A percentile compares a stretch with the other conserved stretches of the same genome.
Conservation (phyloP, 495 filamentous ascomycete species). For the Penicillium bovifimosum region DNA sequence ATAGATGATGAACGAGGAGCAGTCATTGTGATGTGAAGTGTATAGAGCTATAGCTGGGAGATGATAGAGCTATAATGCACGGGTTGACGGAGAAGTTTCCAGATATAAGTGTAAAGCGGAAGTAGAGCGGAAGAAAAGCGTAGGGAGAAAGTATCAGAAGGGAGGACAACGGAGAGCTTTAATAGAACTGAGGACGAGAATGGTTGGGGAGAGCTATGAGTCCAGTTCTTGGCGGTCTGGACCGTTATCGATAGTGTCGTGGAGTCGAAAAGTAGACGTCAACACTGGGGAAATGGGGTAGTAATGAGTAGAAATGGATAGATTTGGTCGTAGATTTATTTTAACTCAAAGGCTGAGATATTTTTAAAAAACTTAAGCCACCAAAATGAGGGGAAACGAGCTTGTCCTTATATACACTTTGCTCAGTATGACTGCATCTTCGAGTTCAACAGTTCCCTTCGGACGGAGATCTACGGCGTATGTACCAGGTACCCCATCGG, state of each 20-base stretch:
- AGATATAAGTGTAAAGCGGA: not conserved
- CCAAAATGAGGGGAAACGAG: not conserved
- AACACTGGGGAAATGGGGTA: not conserved
- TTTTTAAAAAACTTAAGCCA: not conserved
- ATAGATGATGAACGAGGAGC: conserved; percentile 47
- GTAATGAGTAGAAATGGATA: not conserved
- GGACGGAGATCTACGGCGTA: conserved; percentile 6
- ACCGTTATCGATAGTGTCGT: conserved; percentile 23
- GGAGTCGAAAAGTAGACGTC: conserved; percentile 4
- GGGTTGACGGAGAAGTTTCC: not conserved
- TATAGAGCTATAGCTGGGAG: conserved; percentile 5
- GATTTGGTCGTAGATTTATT: not conserved
- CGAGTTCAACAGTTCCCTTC: not conserved
- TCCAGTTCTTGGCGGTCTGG: conserved; percentile 28
- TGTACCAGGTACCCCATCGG: conserved; percentile 11
- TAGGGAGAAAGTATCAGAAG: not conserved
- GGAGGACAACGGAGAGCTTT: conserved; percentile 11
- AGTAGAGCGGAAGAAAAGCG: not conserved
- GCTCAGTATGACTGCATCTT: not conserved
- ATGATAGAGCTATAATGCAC: not conserved
- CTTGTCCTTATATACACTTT: not conserved
- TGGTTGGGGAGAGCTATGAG: conserved; percentile 32
- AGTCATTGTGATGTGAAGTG: conserved; percentile 33
- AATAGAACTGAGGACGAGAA: conserved; percentile 14
- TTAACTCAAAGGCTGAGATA: not conserved